These are phyloP conservation scores for Microcyclospora tardicrescens DNA, from an alignment of 2,329 filamentous ascomycete genomes.

Conservation along the genomic window DNA sequence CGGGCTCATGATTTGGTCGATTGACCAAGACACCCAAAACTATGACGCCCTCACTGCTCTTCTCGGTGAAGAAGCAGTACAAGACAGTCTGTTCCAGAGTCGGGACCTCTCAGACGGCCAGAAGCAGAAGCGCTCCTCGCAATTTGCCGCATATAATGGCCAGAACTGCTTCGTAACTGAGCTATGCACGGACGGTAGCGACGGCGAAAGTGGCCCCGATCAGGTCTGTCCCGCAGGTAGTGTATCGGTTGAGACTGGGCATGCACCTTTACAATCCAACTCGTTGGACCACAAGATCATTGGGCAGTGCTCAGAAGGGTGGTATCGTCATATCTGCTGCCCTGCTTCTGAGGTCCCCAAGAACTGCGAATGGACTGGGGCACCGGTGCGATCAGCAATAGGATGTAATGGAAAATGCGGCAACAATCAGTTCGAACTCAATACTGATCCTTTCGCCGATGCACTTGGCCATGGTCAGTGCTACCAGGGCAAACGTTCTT, in stretches of 20 bases:
- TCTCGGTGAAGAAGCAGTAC: not conserved
- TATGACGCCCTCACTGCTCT: not conserved
- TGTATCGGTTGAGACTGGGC: not conserved
- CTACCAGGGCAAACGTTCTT: not conserved
- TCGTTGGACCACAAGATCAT: not conserved
- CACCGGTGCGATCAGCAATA: not conserved
- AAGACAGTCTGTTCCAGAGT: too few species aligned
- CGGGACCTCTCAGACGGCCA: too few species aligned
- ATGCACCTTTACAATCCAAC: not conserved
- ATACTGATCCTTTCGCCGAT: not conserved
- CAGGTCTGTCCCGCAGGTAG: not conserved
- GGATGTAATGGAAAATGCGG: not conserved
- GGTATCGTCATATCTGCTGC: not conserved
- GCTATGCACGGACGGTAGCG: too few species aligned
- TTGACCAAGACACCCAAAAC: not conserved
- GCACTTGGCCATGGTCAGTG: not conserved
- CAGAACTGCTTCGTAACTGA: too few species aligned
- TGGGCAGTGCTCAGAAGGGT: not conserved
- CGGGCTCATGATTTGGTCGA: slow-evolving; percentile 12
- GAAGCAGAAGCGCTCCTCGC: too few species aligned
- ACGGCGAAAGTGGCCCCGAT: not conserved
- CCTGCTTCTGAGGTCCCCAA: not conserved
- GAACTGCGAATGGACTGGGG: not conserved
- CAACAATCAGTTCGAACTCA: not conserved
- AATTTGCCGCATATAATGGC: too few species aligned